Percentiles rank a stretch among this genome's conserved stretches.
Conservation (phyloP, 164 flowering plant genomes). For the Stephania yunnanensis region DNA sequence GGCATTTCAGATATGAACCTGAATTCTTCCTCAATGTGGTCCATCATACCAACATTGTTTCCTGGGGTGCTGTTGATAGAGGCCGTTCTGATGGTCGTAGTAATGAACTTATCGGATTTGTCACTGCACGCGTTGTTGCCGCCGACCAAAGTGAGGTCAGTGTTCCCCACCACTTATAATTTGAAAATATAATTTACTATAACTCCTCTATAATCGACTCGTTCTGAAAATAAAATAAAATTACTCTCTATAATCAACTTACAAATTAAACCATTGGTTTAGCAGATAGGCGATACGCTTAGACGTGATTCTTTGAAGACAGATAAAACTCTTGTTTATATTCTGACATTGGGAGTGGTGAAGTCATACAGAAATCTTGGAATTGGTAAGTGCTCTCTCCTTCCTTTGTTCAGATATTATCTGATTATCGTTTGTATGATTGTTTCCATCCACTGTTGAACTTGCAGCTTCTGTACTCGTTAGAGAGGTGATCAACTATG, state of each 20-base stretch:
- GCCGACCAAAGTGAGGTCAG: constrained; percentile 90
- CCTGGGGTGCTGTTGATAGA: constrained; percentile 95
- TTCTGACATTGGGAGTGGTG: constrained; percentile 86
- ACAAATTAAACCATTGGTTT: constrained; percentile 10
- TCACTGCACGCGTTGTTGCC: constrained; percentile 66
- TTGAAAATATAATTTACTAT: neutral
- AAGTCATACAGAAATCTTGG: constrained; percentile 79
- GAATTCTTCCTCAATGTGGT: constrained; percentile 92
- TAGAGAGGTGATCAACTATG: constrained; percentile 75
- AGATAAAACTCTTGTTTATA: constrained; percentile 70
- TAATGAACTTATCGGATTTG: constrained; percentile 92
- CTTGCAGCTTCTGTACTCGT: constrained; percentile 71
- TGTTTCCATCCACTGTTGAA: constrained; percentile 11
- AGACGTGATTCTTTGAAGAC: constrained; percentile 44
- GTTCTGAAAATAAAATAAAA: no score
- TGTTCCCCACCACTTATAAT: neutral
- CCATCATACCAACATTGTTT: constrained; percentile 68
- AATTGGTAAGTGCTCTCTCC: constrained; percentile 46
- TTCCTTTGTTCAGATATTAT: neutral
- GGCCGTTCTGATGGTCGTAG: constrained; percentile 48
- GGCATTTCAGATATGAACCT: constrained; percentile 67
- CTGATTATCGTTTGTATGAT: neutral
- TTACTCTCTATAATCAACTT: neutral
- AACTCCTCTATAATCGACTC: neutral
- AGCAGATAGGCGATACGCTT: constrained; percentile 75